A percentile compares a stretch with the other conserved stretches of the same genome.
Conservation (phyloP, 1,139 yeast species). For the Diutina ranongensis region DNA sequence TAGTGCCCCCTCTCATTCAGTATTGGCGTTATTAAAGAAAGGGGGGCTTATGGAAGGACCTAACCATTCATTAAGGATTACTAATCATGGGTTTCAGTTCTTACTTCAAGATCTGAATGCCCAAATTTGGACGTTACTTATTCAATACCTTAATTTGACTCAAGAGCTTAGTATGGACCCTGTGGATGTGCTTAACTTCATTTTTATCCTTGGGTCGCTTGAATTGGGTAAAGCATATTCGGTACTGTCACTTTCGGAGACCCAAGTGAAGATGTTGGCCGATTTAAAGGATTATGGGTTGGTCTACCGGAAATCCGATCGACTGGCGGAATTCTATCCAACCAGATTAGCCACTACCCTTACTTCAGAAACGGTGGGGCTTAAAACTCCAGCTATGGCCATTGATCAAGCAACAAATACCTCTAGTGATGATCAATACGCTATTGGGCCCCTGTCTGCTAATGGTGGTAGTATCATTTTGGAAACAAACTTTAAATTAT, state of each 20-base stretch:
- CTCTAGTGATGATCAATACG: constrained; percentile 12
- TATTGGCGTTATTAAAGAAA: constrained; percentile 50
- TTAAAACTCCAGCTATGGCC: constrained; percentile 60
- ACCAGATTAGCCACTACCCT: constrained; percentile 84
- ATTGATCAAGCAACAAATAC: constrained; percentile 30
- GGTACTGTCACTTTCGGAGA: constrained; percentile 56
- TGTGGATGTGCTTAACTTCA: constrained; percentile 87
- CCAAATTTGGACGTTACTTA: constrained; percentile 84
- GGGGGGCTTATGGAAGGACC: constrained; percentile 76
- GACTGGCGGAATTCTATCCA: constrained; percentile 67
- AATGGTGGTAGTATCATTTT: constrained; percentile 65
- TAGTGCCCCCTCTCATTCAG: constrained; percentile 54
- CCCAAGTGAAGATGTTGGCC: constrained; percentile 78
- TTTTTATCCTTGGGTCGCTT: constrained; percentile 84
- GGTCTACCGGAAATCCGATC: constrained; percentile 62
- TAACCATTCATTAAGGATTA: constrained; percentile 47
- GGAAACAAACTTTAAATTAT: constrained; percentile 87
- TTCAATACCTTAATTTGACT: constrained; percentile 80
- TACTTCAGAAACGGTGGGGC: constrained; percentile 69
- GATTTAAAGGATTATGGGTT: constrained; percentile 89
- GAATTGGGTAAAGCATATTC: constrained; percentile 86
- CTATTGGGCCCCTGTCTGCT: constrained; percentile 9
- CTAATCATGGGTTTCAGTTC: constrained; percentile 90
- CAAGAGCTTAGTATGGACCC: constrained; percentile 87
- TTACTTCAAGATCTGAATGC: constrained; percentile 85